Evolutionary conservation across 192 early-diverging fungal genomes (phyloP).

Genomic region (Oehlia diaphana): DNA sequence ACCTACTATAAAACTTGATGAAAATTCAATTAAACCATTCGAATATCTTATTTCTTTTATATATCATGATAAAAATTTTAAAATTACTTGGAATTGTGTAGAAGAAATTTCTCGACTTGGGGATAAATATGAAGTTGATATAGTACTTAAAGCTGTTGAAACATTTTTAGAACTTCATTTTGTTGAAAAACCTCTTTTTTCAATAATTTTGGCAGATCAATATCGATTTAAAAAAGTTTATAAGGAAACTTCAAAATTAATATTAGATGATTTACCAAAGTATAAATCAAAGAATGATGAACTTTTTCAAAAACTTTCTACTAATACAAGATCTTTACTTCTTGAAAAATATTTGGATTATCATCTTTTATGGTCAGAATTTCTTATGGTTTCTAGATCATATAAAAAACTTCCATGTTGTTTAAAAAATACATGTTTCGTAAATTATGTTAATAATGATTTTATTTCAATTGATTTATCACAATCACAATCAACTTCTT

Average conservation of each 20-base stretch:
- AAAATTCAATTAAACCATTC: background rate
- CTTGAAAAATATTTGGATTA: background rate
- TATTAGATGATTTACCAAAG: background rate
- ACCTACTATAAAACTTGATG: background rate
- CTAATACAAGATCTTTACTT: background rate
- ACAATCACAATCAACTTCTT: too few species aligned
- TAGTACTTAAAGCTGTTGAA: background rate
- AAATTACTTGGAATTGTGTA: background rate
- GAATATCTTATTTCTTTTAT: background rate
- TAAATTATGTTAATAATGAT: too few species aligned
- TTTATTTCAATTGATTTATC: too few species aligned
- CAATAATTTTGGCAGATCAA: background rate
- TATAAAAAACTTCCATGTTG: too few species aligned
- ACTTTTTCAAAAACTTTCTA: background rate
- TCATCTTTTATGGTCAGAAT: too few species aligned
- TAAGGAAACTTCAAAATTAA: constrained; percentile 6
- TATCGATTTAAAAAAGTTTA: background rate
- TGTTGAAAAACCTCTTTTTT: background rate
- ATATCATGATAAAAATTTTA: background rate
- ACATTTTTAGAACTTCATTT: background rate
- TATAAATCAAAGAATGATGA: background rate
- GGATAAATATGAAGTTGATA: constrained; percentile 1
- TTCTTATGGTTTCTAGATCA: too few species aligned
- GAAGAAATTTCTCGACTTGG: background rate
- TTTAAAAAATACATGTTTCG: too few species aligned